Conservation (phyloP, 805 yeast genomes). For the Saccharomycopsis fermentans region DNA sequence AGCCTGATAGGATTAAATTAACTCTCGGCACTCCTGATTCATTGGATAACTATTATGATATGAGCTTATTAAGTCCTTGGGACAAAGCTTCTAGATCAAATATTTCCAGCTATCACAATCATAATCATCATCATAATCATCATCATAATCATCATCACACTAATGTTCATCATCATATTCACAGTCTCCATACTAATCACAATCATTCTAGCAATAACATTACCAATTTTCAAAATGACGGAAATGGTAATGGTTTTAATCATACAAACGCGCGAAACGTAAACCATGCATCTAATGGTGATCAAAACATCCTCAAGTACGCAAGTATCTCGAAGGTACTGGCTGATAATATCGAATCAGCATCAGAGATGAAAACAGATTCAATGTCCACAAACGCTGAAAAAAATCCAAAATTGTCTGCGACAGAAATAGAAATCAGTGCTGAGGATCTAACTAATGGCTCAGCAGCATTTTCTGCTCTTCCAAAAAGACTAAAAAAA, state of each 20-base stretch:
- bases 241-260: background rate
- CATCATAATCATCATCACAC: background rate
- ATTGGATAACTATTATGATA: background rate
- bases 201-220: background rate
- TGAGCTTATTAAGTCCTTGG: background rate
- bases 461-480: slow-evolving; percentile 5
- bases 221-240: background rate
- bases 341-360: background rate
- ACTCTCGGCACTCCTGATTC: background rate
- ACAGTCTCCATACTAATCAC: background rate
- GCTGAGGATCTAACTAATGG: slow-evolving; percentile 10
- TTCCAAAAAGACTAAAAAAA: slow-evolving; percentile 8
- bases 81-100: background rate
- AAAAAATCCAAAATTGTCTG: background rate
- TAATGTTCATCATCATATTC: background rate
- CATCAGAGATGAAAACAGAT: background rate
- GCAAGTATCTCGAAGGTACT: background rate
- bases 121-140: background rate
- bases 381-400: background rate
- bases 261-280: background rate
- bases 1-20: background rate
- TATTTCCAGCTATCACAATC: background rate
- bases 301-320: background rate
- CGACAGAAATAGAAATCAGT: background rate
- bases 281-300: background rate